Conservation (phyloP, 805 yeast species). For the Schwanniomyces polymorphus region DNA sequence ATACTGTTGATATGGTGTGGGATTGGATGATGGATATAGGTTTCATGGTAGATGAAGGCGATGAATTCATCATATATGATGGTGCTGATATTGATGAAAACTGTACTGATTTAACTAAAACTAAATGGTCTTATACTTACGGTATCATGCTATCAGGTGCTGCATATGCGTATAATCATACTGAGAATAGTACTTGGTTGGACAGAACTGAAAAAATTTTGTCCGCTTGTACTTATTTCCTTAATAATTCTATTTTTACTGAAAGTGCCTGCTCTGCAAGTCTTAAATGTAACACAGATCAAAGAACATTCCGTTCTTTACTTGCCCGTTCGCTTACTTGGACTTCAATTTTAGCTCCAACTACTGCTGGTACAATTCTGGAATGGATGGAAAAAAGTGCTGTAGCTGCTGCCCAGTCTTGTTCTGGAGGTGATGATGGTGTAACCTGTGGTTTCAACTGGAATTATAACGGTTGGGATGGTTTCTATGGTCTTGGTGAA, state of each 20-base stretch:
- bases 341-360: constrained; percentile 56
- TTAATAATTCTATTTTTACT: constrained; percentile 51
- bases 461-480: constrained; percentile 63
- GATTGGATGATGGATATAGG: constrained; percentile 68
- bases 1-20: constrained; percentile 74
- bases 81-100: constrained; percentile 54
- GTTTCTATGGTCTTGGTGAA: constrained; percentile 75
- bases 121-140: constrained; percentile 70
- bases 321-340: constrained; percentile 63
- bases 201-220: constrained; percentile 36
- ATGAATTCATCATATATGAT: constrained; percentile 44
- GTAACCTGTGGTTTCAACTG: constrained; percentile 84
- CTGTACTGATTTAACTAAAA: constrained; percentile 49
- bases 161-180: constrained; percentile 67
- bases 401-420: constrained; percentile 70
- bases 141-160: constrained; percentile 67
- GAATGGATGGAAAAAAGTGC: constrained; percentile 52
- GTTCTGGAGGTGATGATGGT: constrained; percentile 84
- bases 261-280: constrained; percentile 56
- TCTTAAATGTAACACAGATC: constrained; percentile 64
- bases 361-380: constrained; percentile 40
- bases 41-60: constrained; percentile 19
- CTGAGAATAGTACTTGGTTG: constrained; percentile 48
- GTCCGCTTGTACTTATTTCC: constrained; percentile 39
- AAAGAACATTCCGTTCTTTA: constrained; percentile 72